These are phyloP conservation scores for Lentinula guzmanii DNA, from an alignment of 768 basidiomycete species.

Conservation along the genomic window DNA sequence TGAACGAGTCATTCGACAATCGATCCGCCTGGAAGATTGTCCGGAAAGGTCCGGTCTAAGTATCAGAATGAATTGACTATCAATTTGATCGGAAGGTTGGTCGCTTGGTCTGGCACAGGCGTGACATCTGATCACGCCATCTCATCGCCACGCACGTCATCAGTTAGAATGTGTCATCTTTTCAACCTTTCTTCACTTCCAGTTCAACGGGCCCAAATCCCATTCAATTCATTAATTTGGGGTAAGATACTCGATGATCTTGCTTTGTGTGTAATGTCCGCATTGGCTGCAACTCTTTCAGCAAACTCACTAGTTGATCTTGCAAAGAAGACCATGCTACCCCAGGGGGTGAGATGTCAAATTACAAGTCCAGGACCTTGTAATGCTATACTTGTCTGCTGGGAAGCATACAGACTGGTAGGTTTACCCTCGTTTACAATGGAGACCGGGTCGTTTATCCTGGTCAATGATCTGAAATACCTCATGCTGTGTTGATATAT, in stretches of 20 bases:
- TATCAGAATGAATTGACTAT: too few relatives aligned
- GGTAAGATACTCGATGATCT: not conserved
- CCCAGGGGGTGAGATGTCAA: not conserved
- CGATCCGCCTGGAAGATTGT: too few relatives aligned
- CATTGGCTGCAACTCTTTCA: not conserved
- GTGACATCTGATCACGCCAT: not conserved
- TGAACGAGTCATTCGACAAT: too few relatives aligned
- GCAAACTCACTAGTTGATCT: not conserved
- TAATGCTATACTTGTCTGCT: not conserved
- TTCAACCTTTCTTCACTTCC: not conserved
- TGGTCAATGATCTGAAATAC: not conserved
- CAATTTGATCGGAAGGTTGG: too few relatives aligned
- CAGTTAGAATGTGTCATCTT: not conserved
- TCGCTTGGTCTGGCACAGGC: too few relatives aligned
- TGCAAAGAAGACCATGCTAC: conserved; percentile 1
- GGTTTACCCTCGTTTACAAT: not conserved
- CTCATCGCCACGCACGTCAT: not conserved
- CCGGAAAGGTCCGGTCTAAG: too few relatives aligned
- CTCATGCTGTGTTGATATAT: not conserved
- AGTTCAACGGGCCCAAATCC: not conserved
- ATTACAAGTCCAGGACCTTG: not conserved
- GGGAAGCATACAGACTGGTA: conserved; percentile 2
- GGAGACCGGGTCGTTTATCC: not conserved
- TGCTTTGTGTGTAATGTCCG: conserved; percentile 1
- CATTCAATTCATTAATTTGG: not conserved